Conservation (phyloP, 352 stramenopile genomes). For the Saprolegnia diclina region DNA sequence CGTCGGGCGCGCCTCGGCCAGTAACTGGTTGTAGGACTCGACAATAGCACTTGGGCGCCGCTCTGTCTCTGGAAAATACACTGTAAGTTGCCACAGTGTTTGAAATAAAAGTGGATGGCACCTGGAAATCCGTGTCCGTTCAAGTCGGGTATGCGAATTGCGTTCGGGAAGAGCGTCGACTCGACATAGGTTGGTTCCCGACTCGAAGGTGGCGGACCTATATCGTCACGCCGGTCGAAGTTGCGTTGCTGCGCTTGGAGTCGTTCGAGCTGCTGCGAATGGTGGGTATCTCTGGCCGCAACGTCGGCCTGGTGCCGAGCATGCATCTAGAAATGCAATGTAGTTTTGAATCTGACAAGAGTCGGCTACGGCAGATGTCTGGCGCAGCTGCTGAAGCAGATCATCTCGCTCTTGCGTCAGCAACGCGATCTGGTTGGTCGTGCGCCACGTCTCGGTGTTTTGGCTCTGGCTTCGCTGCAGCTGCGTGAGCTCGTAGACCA, state of each 20-base stretch:
- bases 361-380: not conserved
- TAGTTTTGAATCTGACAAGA: not conserved
- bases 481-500: conserved; percentile 40
- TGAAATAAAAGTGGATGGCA: too few relatives aligned
- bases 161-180: not conserved
- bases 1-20: not conserved
- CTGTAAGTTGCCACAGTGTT: too few relatives aligned
- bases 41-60: not conserved
- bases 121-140: too few relatives aligned
- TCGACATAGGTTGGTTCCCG: not conserved
- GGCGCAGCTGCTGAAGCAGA: not conserved
- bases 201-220: not conserved
- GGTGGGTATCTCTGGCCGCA: not conserved
- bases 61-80: not conserved
- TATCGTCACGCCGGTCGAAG: not conserved
- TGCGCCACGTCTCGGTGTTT: conserved; percentile 32
- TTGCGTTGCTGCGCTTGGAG: conserved; percentile 6
- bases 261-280: not conserved
- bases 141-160: not conserved
- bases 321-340: not conserved
- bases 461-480: conserved; percentile 37
- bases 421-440: conserved; percentile 30
- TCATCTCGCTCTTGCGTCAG: conserved; percentile 2
- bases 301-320: not conserved
- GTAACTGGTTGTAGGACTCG: not conserved